phyloP scores from a whole-genome alignment of 306 rosid species.

The Dryas alaskensis region DNA sequence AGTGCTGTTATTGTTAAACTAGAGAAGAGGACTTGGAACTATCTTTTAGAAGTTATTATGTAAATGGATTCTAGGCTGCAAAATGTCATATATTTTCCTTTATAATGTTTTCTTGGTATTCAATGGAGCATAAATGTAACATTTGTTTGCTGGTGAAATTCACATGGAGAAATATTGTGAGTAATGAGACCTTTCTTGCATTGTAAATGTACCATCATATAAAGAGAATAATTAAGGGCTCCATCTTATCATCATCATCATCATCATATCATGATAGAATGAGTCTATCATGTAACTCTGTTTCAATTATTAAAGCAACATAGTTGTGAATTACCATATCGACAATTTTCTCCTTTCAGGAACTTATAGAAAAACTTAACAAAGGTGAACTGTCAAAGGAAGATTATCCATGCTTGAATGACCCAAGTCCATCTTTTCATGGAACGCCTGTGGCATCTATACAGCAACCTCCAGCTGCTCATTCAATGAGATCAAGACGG shows the following conservation, averaged over 20 bases:
- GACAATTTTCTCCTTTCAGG: constrained; percentile 44
- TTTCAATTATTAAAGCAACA: background rate
- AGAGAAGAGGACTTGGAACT: background rate
- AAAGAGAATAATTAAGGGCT: background rate
- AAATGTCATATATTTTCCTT: background rate
- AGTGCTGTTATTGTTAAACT: background rate
- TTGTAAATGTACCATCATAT: background rate
- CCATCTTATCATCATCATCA: background rate
- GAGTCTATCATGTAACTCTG: constrained; percentile 8
- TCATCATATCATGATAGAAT: background rate
- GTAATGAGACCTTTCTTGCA: too few species aligned
- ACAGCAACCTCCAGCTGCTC: constrained; percentile 59
- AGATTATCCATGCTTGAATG: constrained; percentile 92
- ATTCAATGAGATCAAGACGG: constrained; percentile 89
- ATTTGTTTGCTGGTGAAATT: background rate
- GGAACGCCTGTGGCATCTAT: constrained; percentile 53
- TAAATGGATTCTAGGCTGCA: background rate
- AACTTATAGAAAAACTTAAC: constrained; percentile 76
- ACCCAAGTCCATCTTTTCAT: constrained; percentile 70
- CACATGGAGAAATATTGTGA: background rate
- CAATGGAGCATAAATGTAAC: background rate
- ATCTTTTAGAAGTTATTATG: background rate
- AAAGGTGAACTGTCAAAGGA: constrained; percentile 77
- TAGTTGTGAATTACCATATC: constrained; percentile 9
- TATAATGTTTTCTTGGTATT: background rate